A percentile compares a stretch with the other conserved stretches of the same genome.
Conservation (phyloP, 2,329 filamentous ascomycete genomes). For the Trichocomaceae sp. region DNA sequence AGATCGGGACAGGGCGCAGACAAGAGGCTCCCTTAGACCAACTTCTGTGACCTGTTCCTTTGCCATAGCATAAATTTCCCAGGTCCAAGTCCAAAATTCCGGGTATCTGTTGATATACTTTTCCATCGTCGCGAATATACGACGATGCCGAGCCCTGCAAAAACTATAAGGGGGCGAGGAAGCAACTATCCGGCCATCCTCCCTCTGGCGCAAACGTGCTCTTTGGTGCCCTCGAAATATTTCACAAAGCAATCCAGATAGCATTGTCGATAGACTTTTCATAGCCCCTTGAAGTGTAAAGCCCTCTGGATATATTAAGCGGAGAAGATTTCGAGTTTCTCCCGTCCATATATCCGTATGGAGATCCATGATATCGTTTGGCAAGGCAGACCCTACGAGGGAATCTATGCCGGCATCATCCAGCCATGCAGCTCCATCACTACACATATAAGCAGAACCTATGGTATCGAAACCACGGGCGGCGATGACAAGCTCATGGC, state of each 20-base stretch:
- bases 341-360: too few species aligned
- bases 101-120: background rate
- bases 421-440: background rate
- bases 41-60: background rate
- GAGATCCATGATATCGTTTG: too few species aligned
- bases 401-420: background rate
- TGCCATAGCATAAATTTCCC: background rate
- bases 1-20: background rate
- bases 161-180: background rate
- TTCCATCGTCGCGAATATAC: background rate
- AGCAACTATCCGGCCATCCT: background rate
- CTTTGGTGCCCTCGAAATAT: background rate
- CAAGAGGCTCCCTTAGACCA: background rate
- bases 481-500: background rate
- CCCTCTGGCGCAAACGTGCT: background rate
- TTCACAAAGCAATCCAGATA: too few species aligned
- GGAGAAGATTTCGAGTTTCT: too few species aligned
- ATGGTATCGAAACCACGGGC: background rate
- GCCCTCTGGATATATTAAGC: too few species aligned
- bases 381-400: background rate
- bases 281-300: too few species aligned
- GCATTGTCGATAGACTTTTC: too few species aligned
- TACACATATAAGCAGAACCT: background rate
- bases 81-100: background rate
- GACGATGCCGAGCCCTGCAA: constrained; percentile 1